Base-by-base conservation (phyloP, 805 yeast species). In the Suhomyces sp. region DNA sequence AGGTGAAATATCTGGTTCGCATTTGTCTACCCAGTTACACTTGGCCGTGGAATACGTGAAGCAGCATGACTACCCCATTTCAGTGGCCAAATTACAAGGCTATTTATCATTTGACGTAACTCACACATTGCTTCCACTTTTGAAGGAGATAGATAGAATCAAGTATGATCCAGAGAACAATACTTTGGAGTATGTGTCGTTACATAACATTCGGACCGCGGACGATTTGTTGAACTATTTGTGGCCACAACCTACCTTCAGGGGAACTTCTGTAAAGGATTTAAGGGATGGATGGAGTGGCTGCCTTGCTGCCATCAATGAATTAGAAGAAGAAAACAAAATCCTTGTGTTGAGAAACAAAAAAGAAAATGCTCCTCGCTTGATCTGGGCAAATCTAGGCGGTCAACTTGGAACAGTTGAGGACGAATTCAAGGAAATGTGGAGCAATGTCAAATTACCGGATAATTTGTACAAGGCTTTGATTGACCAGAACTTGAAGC, bases 221-320 rank as follows among this genome's bases (percentile, higher is more conserved):
- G 88, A 84, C 51, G 97, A 89, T 57, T 74, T 94, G 55, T 66
- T 94, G 52, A 78, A 82, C 52, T 86, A 85, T 59, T 77, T 94
- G 55, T 79, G 91, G 60, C 76, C 83, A 21, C 97, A 91, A 70
- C 84, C 87, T 2, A 89, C 97, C 1, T 92, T 89, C 67, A 88
- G 85, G 64, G 98, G 99, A 2, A 79, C 86, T 1, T 75, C 91
- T 0, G 97, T 93, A 25, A 89, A 87, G 60, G 90, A 86, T 57
- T 68, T 84, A 47, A 84, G 84, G 61, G 97, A 90, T 63, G 99
- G 99, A 21, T 94, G 99, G 99, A 81, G 88, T 48, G 93, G 91
- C 13, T 93, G 97, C 66, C 68, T 86, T 37, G 84, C 82, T 4
- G 86, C 94, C 0, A 84, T 94, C 22, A 84, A 85, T 46, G 85